A percentile compares a stretch with the other conserved stretches of the same genome.
Conservation (phyloP, 495 filamentous ascomycete genomes). For the Penicillium tannophilum region DNA sequence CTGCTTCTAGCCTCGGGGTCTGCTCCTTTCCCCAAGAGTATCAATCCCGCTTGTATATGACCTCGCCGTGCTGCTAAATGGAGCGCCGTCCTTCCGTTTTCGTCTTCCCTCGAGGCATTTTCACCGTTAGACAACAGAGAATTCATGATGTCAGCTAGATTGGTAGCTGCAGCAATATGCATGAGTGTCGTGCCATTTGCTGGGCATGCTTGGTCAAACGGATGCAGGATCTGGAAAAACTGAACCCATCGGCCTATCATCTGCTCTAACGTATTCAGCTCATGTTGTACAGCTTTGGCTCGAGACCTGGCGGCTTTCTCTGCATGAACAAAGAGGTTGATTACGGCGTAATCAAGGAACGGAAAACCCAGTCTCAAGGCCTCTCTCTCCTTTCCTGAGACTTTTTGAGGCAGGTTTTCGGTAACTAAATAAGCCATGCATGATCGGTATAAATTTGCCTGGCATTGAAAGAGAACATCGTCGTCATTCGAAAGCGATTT, state of each 20-base stretch:
- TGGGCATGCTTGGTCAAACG: background rate
- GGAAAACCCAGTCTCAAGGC: too few species aligned
- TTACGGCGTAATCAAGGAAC: background rate
- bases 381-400: too few species aligned
- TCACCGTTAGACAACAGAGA: background rate
- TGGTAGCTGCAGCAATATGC: constrained; percentile 9
- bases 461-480: constrained; percentile 11
- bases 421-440: constrained; percentile 14
- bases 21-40: constrained; percentile 4
- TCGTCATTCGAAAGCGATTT: too few species aligned
- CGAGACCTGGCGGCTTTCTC: background rate
- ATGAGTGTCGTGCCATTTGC: constrained; percentile 6
- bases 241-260: background rate
- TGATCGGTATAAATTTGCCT: constrained; percentile 12
- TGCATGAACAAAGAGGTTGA: background rate
- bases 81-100: constrained; percentile 2
- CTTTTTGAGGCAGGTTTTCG: too few species aligned
- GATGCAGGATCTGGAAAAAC: background rate
- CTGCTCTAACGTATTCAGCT: background rate
- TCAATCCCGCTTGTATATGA: background rate
- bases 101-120: background rate
- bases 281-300: background rate
- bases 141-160: constrained; percentile 5
- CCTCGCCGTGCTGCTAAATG: constrained; percentile 6
- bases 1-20: background rate